These are phyloP conservation scores for Penicillium griseofulvum DNA, from an alignment of 2,329 filamentous ascomycete species.

Conservation along the genomic window DNA sequence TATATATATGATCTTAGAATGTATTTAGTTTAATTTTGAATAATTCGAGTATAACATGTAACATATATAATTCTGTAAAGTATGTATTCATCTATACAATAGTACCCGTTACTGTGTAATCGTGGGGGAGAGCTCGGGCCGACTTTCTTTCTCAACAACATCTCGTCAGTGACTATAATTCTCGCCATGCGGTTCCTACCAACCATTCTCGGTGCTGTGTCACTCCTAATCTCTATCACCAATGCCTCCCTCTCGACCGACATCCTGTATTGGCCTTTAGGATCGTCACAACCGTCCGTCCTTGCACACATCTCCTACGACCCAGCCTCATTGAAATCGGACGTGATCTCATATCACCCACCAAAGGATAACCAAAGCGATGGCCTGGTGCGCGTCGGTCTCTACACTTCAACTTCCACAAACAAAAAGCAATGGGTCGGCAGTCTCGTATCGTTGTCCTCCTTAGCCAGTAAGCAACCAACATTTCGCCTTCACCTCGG, in stretches of 20 bases:
- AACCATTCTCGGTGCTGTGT: slow-evolving; percentile 16
- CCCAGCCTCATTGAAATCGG: slow-evolving; percentile 34
- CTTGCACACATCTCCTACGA: slow-evolving; percentile 46
- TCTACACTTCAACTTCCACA: slow-evolving; percentile 41
- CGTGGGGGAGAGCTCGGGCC: neutral
- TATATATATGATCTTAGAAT: neutral
- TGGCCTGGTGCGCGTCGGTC: slow-evolving; percentile 54
- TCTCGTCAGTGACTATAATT: neutral
- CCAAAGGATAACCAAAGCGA: slow-evolving; percentile 36
- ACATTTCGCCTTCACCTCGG: slow-evolving; percentile 43
- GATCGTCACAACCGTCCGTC: slow-evolving; percentile 31
- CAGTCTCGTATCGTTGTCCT: slow-evolving; percentile 38
- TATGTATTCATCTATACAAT: neutral
- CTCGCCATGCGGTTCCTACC: slow-evolving; percentile 18
- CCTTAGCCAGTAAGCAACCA: slow-evolving; percentile 31
- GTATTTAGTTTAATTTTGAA: neutral
- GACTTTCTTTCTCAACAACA: neutral
- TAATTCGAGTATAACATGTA: neutral
- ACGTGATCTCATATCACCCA: slow-evolving; percentile 41
- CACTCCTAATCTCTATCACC: slow-evolving; percentile 15
- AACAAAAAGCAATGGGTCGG: slow-evolving; percentile 42
- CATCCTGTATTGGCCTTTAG: slow-evolving; percentile 41
- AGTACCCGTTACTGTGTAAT: neutral
- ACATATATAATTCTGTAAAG: neutral
- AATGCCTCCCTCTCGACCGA: slow-evolving; percentile 28